Evolutionary conservation across 306 rosid genomes (phyloP), one percentile per base, ranked within the genome.

Genomic region (Abrus precatorius): DNA sequence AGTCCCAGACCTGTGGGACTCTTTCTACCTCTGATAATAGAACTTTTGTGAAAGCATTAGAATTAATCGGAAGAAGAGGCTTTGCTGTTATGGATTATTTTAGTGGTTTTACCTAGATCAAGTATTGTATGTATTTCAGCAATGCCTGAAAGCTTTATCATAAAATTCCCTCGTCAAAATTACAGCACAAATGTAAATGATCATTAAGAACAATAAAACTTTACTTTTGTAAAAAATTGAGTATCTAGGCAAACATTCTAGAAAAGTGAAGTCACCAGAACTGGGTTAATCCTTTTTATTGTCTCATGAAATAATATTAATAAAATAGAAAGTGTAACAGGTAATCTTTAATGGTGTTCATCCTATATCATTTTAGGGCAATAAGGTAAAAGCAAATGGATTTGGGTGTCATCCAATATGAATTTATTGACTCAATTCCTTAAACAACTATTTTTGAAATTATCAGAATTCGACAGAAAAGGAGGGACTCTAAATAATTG

Each of bases 81-180:
- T 38, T 8, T 61, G 55, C 12, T 33, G 10, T 44, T 67, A 11
- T 4, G 13, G 52, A 68, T 47, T 30, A 32, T 48, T 75, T 41
- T 82, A 47, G 38, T 75, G 48, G 32, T 34, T 68, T 67, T 30
- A 57, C 40, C 56, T 74, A 41, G 33, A 45, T 45, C 55, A 74
- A 65, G 67, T 34, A 65, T 20, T 44, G 70, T 62, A 52, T 32
- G 44, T 43, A 72, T 45, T 28, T 71, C 44, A 53, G 43, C 49
- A 57, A 53, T 72, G 69, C 69, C 75, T 43, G 36, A 73, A 64
- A 53, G 60, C 20, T 64, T 50, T 66, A 64, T n/a, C 36, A 57
- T 49, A 75, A 28, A 52, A 48, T 56, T 7, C 55, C 66, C 69
- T 38, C 79, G 34, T 36, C 44, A 34, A 13, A 68, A 47, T 54